phyloP scores from a whole-genome alignment of 2,329 filamentous ascomycete species.

The Knufia petricola region DNA sequence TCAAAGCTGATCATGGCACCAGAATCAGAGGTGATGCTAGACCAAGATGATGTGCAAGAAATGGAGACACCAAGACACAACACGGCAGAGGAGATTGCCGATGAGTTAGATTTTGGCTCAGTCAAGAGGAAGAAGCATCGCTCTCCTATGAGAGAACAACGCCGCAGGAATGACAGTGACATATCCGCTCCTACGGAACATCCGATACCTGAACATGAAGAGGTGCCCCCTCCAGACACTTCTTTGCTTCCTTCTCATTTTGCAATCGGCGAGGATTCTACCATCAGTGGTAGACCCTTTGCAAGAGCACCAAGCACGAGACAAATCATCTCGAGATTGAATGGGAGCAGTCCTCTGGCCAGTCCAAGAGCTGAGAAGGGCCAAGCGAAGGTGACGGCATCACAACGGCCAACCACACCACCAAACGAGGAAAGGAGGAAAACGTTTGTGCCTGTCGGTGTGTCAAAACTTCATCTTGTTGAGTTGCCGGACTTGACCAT shows the following conservation, averaged over 20 bases:
- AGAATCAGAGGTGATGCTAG: conserved; percentile 17
- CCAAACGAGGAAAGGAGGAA: conserved; percentile 28
- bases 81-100: background rate
- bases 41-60: background rate
- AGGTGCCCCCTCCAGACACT: background rate
- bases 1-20: background rate
- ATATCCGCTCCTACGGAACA: conserved; percentile 2
- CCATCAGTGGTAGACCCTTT: conserved; percentile 42
- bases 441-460: conserved; percentile 66
- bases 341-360: conserved; percentile 6
- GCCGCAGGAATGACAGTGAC: conserved; percentile 1
- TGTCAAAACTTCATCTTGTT: conserved; percentile 84
- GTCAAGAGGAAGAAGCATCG: conserved; percentile 6
- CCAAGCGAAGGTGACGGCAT: conserved; percentile 4
- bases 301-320: conserved; percentile 31
- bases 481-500: conserved; percentile 73
- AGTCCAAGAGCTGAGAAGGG: conserved; percentile 11
- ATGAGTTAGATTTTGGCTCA: conserved; percentile 6
- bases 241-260: background rate
- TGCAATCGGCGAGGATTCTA: conserved; percentile 18
- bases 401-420: background rate
- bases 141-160: conserved; percentile 1
- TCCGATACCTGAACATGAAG: conserved; percentile 2
- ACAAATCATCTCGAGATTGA: conserved; percentile 14
- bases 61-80: background rate